Evolutionary conservation across 2,329 filamentous ascomycete species (phyloP), one percentile per base, ranked within the genome.

Genomic region (Botrytis sinoallii): DNA sequence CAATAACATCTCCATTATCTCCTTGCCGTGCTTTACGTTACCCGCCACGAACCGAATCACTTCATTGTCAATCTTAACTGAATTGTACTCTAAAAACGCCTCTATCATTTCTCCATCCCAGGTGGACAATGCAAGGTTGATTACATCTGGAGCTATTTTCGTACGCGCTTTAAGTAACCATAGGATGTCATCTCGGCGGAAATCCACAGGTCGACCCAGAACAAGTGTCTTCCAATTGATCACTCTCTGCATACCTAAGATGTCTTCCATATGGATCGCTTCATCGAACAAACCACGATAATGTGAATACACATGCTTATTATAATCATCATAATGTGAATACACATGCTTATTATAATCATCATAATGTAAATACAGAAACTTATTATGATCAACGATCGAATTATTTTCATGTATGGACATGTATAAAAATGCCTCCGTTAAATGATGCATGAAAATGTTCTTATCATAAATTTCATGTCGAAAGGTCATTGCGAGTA

Each of bases 281-380:
- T 3, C 0, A 0, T 25, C 4, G 9, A 12, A 25, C 10, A 10
- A 25, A 10, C 0, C 3, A 25, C 1, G 4, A 48, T 12, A 22
- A 8, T 22, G 7, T 22, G 7, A n/a, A n/a, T n/a, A n/a, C n/a
- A n/a, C n/a, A n/a, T n/a, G n/a, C n/a, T n/a, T n/a, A n/a, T n/a
- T n/a, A n/a, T n/a, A n/a, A n/a, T n/a, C n/a, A n/a, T n/a, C n/a
- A n/a, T n/a, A n/a, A n/a, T n/a, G n/a, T n/a, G n/a, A n/a, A n/a
- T n/a, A n/a, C n/a, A n/a, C n/a, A n/a, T n/a, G n/a, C n/a, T n/a
- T n/a, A n/a, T n/a, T n/a, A n/a, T n/a, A n/a, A n/a, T n/a, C n/a
- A n/a, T n/a, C n/a, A n/a, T n/a, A n/a, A n/a, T n/a, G n/a, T n/a
- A n/a, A n/a, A n/a, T n/a, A n/a, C n/a, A n/a, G n/a, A n/a, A n/a